Conservation (phyloP, 2,329 filamentous ascomycete genomes). For the Plenodomus tracheiphilus region DNA sequence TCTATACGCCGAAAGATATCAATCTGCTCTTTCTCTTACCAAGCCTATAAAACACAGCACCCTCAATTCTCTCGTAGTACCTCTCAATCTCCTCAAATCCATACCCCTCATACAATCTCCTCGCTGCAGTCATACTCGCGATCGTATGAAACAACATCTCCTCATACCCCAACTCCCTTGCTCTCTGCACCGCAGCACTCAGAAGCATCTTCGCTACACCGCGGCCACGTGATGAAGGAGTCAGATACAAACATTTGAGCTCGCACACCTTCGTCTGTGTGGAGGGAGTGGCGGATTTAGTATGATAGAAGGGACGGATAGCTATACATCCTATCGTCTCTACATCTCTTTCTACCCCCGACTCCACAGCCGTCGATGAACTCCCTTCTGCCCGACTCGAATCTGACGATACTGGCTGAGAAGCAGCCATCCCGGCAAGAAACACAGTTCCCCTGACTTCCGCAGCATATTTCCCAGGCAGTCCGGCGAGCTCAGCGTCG, state of each 20-base stretch:
- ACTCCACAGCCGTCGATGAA: no score
- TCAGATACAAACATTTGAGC: slow-evolving; percentile 62
- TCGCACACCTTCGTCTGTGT: slow-evolving; percentile 46
- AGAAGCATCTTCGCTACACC: slow-evolving; percentile 55
- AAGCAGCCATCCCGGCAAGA: no score
- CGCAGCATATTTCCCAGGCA: no score
- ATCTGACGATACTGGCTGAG: no score
- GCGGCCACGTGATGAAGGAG: slow-evolving; percentile 52
- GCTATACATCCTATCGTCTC: no score
- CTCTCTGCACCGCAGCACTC: slow-evolving; percentile 49
- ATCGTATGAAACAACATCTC: slow-evolving; percentile 62
- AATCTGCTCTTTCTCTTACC: background rate
- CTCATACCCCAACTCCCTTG: slow-evolving; percentile 53
- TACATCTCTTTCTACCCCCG: no score
- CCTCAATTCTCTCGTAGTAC: slow-evolving; percentile 61
- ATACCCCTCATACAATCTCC: slow-evolving; percentile 52
- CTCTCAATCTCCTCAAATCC: slow-evolving; percentile 57
- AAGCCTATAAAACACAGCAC: slow-evolving; percentile 59
- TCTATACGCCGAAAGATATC: background rate
- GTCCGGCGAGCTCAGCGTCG: no score
- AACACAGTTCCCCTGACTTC: no score
- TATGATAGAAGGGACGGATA: slow-evolving; percentile 53
- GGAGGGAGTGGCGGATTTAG: slow-evolving; percentile 4
- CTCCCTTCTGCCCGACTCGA: no score
- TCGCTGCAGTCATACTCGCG: slow-evolving; percentile 55